Evolutionary conservation across 257 asterid species (phyloP).

Genomic region (Nicotiana benthamiana): DNA sequence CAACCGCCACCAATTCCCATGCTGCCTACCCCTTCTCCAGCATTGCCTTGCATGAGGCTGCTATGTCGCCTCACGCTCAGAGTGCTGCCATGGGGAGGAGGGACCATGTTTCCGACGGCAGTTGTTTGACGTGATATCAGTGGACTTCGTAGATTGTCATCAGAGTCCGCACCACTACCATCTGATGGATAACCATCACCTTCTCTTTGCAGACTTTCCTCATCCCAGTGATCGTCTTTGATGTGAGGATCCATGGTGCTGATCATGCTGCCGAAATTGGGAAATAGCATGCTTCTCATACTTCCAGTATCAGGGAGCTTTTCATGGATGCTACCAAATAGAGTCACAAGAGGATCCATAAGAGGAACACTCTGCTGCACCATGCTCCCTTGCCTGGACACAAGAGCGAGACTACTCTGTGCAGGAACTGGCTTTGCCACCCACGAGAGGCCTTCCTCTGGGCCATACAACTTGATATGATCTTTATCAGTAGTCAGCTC

Average conservation of each 20-base stretch:
- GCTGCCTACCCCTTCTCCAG: conserved; percentile 39
- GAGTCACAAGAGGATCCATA: conserved; percentile 75
- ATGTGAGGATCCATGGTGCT: conserved; percentile 49
- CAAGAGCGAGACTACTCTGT: conserved; percentile 50
- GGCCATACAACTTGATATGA: conserved; percentile 56
- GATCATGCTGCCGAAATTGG: conserved; percentile 82
- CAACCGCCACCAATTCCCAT: conserved; percentile 81
- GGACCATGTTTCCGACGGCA: conserved; percentile 36
- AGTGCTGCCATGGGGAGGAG: conserved; percentile 38
- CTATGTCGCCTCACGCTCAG: conserved; percentile 42
- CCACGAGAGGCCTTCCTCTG: conserved; percentile 73
- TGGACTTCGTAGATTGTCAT: conserved; percentile 57
- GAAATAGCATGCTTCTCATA: conserved; percentile 78
- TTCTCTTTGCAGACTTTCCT: conserved; percentile 56
- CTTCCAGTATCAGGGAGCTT: conserved; percentile 58
- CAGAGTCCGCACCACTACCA: conserved; percentile 32
- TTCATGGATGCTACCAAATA: conserved; percentile 78
- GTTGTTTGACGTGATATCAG: conserved; percentile 70
- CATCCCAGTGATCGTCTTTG: conserved; percentile 64
- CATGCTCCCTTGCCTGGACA: conserved; percentile 64
- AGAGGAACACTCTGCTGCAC: conserved; percentile 41
- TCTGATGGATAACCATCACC: conserved; percentile 42
- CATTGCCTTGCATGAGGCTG: conserved; percentile 39
- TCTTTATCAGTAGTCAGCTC: conserved; percentile 31
- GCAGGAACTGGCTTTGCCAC: conserved; percentile 52